These are phyloP conservation scores for Tagetes erecta DNA, from an alignment of 129 eudicot genomes.

Conservation along the genomic window DNA sequence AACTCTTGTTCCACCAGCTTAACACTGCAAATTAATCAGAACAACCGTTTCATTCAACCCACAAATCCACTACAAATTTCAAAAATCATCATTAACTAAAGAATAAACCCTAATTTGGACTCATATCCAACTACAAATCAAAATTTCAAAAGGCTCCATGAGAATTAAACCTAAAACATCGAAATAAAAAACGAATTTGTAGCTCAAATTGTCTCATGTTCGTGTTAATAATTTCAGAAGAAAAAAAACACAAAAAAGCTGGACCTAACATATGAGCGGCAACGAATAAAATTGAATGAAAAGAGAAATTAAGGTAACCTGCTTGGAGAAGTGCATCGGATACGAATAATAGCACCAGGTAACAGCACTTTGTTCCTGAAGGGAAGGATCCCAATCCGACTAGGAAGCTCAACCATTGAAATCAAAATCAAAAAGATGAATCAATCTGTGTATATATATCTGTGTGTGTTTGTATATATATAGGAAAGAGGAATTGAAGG, in stretches of 20 bases:
- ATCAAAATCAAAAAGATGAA: neutral
- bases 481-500: constrained; percentile 9
- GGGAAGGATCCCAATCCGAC: constrained; percentile 88
- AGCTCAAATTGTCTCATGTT: neutral
- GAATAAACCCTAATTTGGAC: constrained; percentile 10
- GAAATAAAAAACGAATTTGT: constrained; percentile 18
- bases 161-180: constrained; percentile 17
- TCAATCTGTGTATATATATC: neutral
- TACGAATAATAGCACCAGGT: constrained; percentile 91
- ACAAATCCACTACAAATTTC: constrained; percentile 12
- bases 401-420: constrained; percentile 75
- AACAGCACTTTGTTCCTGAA: constrained; percentile 89
- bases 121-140: neutral
- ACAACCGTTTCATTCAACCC: neutral
- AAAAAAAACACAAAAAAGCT: neutral
- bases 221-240: neutral
- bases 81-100: neutral
- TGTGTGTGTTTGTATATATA: constrained; percentile 13
- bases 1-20: constrained; percentile 96
- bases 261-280: neutral
- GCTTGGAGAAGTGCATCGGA: constrained; percentile 88
- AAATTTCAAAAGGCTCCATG: neutral
- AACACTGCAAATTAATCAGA: constrained; percentile 52
- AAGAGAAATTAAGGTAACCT: constrained; percentile 43
- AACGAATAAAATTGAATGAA: neutral